Evolutionary conservation across 1,284 basidiomycete genomes (phyloP).

Genomic region (Ceratobasidium sp.): DNA sequence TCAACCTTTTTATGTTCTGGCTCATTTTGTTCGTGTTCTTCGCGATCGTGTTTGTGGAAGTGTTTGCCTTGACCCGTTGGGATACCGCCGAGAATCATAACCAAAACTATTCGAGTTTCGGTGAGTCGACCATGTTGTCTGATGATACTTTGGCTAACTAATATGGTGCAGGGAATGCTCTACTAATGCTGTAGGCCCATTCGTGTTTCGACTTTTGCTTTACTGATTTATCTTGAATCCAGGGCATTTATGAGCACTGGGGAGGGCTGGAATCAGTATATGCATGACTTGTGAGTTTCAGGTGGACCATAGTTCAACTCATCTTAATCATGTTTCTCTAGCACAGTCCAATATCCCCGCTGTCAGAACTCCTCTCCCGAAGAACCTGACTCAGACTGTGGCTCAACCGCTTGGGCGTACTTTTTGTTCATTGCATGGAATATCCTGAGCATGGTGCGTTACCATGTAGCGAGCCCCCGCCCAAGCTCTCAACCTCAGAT

Average conservation of each 20-base stretch:
- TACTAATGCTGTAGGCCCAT: slow-evolving; percentile 15
- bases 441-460: slow-evolving; percentile 87
- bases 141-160: slow-evolving; percentile 52
- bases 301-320: slow-evolving; percentile 22
- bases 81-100: slow-evolving; percentile 71
- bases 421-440: slow-evolving; percentile 96
- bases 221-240: slow-evolving; percentile 5
- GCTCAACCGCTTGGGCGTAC: slow-evolving; percentile 85
- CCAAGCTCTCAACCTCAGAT: slow-evolving; percentile 36
- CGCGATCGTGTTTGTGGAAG: slow-evolving; percentile 87
- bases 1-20: slow-evolving; percentile 89
- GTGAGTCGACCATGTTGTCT: slow-evolving; percentile 81
- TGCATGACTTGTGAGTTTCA: slow-evolving; percentile 88
- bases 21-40: slow-evolving; percentile 92
- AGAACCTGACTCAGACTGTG: slow-evolving; percentile 81
- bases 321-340: slow-evolving; percentile 49
- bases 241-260: slow-evolving; percentile 73
- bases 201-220: neutral
- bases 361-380: slow-evolving; percentile 71
- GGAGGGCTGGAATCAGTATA: slow-evolving; percentile 94
- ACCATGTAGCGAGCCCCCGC: slow-evolving; percentile 39
- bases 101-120: slow-evolving; percentile 84
- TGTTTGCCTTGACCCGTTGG: slow-evolving; percentile 94
- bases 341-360: slow-evolving; percentile 76
- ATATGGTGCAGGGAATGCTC: slow-evolving; percentile 54